Base-by-base conservation (phyloP, 345 rosid species). In the Stellera chamaejasme region DNA sequence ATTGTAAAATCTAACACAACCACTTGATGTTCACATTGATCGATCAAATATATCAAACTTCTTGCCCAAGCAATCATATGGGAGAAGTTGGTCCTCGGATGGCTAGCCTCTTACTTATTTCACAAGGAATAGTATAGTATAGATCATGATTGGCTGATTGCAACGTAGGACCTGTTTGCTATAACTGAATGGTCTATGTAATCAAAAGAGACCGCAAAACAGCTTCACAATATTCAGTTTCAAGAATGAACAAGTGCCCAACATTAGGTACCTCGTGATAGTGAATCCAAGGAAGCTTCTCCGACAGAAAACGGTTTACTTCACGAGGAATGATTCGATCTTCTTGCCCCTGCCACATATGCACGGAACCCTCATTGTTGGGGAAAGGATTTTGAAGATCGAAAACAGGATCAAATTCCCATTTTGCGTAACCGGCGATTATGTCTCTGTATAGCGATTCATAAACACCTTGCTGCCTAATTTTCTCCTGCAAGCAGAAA, bases 321-420 rank as follows among this genome's bases (percentile, higher is more conserved):
- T 72, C 58, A 2, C 23, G 58, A 0, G 88, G 87, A 62, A 83
- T 70, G 51, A 88, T 68, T 66, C 77, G 69, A 60, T 92, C 98
- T 53, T 82, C 88, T 2, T 43, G 28, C 11, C 80, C 90, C 72
- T 83, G 90, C 96, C 98, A 92, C 3, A 92, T 52, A 46, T 88
- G 88, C 14, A 92, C 82, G 0, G 79, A 72, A 13, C 90, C 86
- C 64, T 72, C 77, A 0, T 69, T 70, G 53, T 75, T 50, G 0
- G 71, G 72, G 42, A 84, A 84, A n/a, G 95, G 96, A 69, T 86
- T 81, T 6, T 44, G 66, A 32, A 92, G 13, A 45, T 82, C 88
- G 9, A 32, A 32, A 36, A 73, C 44, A 26, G 95, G 88, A 61
- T 80, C 85, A 25, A 92, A 88, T 56, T 85, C 96, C 98, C 98